These are phyloP conservation scores for Coemansia sp. DNA, from an alignment of 192 early-diverging fungal genomes.

Conservation along the genomic window DNA sequence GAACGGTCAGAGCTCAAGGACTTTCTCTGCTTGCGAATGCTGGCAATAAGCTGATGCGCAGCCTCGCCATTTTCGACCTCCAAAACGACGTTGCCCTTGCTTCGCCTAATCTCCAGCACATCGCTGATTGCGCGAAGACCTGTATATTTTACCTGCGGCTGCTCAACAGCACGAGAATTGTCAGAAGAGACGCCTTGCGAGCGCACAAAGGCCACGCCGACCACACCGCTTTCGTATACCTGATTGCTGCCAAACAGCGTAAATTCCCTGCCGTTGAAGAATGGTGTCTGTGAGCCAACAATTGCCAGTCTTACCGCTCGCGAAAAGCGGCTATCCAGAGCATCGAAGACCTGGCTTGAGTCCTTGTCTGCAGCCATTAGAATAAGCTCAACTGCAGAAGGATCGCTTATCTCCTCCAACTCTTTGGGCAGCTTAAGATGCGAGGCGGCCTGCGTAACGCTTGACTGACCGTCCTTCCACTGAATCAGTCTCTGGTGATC, in stretches of 20 bases:
- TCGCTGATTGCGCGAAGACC: slow-evolving; percentile 24
- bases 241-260: slow-evolving; percentile 19
- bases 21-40: slow-evolving; percentile 11
- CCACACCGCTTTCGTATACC: slow-evolving; percentile 22
- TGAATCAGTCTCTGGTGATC: neutral
- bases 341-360: slow-evolving; percentile 31
- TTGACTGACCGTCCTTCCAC: slow-evolving; percentile 22
- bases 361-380: slow-evolving; percentile 40
- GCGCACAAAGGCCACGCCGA: slow-evolving; percentile 36
- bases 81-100: slow-evolving; percentile 51
- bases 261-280: slow-evolving; percentile 40
- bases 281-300: slow-evolving; percentile 45
- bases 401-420: slow-evolving; percentile 14
- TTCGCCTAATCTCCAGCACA: slow-evolving; percentile 23
- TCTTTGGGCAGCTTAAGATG: slow-evolving; percentile 28
- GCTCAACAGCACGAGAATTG: neutral
- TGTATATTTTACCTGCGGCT: neutral
- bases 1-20: neutral
- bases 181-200: neutral
- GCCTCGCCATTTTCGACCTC: slow-evolving; percentile 37
- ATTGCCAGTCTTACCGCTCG: slow-evolving; percentile 38
- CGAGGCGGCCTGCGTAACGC: slow-evolving; percentile 33
- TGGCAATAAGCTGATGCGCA: slow-evolving; percentile 26
- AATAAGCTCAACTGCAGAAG: slow-evolving; percentile 17
- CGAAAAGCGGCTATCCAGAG: slow-evolving; percentile 33